A percentile compares a stretch with the other conserved stretches of the same genome.
Evolutionary conservation across 257 asterid genomes (phyloP).

Genomic region (Agastache rugosa): DNA sequence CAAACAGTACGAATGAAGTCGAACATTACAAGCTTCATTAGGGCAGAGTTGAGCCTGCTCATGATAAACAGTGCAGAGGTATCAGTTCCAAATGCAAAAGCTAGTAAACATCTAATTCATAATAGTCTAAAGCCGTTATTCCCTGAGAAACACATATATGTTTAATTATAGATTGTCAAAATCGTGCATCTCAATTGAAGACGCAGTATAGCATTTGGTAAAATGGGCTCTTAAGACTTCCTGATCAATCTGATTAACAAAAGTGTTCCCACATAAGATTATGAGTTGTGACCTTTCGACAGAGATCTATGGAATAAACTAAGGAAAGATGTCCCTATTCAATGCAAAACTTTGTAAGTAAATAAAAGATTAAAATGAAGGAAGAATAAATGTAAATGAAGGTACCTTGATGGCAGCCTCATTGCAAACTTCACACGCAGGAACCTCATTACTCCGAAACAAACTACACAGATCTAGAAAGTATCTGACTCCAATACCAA

Average conservation of each 20-base stretch:
- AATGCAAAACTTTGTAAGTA: not conserved
- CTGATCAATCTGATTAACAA: not conserved
- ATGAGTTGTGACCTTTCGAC: slow-evolving; percentile 10
- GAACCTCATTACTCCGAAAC: slow-evolving; percentile 79
- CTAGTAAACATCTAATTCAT: not conserved
- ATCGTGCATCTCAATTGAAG: not conserved
- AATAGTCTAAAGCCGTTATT: not conserved
- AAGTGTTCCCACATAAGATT: too few species aligned
- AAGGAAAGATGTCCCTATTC: not conserved
- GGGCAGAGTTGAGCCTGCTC: slow-evolving; percentile 74
- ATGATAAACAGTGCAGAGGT: slow-evolving; percentile 9
- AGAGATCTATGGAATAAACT: not conserved
- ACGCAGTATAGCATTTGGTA: not conserved
- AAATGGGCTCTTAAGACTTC: not conserved
- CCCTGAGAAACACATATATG: not conserved
- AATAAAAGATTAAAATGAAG: not conserved
- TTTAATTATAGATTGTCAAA: not conserved
- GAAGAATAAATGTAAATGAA: slow-evolving; percentile 3
- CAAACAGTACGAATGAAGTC: slow-evolving; percentile 76
- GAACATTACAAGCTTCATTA: slow-evolving; percentile 70
- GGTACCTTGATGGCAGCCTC: slow-evolving; percentile 93
- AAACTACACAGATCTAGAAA: slow-evolving; percentile 93
- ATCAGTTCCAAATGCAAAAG: slow-evolving; percentile 26
- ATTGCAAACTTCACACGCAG: slow-evolving; percentile 88
- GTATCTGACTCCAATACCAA: slow-evolving; percentile 88